Evolutionary conservation across 1,139 yeast species (phyloP), one percentile per base, ranked within the genome.

Genomic region (Kluyveromyces marxianus): DNA sequence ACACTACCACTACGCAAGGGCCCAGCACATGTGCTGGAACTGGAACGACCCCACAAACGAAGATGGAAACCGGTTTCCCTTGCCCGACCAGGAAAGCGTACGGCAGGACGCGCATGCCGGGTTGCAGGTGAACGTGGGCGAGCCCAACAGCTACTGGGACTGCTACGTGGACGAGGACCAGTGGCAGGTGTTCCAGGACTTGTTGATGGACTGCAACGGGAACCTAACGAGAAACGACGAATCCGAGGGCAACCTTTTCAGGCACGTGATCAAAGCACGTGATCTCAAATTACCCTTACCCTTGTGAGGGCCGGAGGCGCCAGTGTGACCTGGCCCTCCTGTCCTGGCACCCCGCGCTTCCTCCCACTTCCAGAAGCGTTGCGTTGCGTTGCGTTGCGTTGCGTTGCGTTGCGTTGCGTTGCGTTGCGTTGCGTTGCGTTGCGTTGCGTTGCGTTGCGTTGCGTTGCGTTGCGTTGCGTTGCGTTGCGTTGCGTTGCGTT

Each of bases 81-180:
- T 45, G 14, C 49, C 49, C 24, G 49, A 47, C 42, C 47, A 44
- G 14, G 46, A 45, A 39, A 37, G 35, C 46, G 42, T 36, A 24
- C 44, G 42, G 31, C 37, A 42, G 37, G 45, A 34, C 39, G 46
- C 48, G 3, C 40, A 42, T 36, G 46, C 43, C 35, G 42, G 46
- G 25, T 30, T 39, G 35, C 40, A 41, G 8, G 40, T 37, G 30
- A 41, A 36, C 35, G 36, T 36, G 3, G 39, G 38, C 14, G 45
- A 34, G 31, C 35, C 41, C 21, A 47, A 47, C 39, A 38, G 37
- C 21, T 47, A 41, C 35, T 47, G 49, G 49, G 49, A 47, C 41
- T 45, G 47, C 34, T 47, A 41, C 36, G 40, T 43, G 27, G 48
- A 45, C 36, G 49, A 47, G 27, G 49, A 47, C 24, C 45, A 44